phyloP scores from a whole-genome alignment of 306 rosid genomes.

The Lotus japonicus region DNA sequence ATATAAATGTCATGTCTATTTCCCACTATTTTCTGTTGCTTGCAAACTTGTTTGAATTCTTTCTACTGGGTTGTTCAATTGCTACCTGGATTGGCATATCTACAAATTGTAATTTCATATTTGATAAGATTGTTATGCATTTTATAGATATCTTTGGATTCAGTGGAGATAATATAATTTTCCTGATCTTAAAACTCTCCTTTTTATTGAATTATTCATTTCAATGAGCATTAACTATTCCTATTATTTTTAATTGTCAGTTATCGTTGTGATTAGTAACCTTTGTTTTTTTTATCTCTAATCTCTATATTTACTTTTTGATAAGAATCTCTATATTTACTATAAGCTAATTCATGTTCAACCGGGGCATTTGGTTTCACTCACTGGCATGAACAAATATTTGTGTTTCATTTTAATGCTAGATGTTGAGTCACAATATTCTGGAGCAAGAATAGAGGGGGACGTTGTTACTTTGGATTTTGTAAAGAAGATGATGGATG shows the following conservation, averaged over 20 bases:
- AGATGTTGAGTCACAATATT: constrained; percentile 91
- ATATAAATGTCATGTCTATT: not conserved
- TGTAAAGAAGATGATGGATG: constrained; percentile 94
- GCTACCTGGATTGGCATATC: constrained; percentile 8
- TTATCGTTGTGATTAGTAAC: not conserved
- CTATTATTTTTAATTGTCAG: not conserved
- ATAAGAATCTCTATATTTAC: not conserved
- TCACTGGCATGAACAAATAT: constrained; percentile 21
- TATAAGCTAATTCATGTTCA: not conserved
- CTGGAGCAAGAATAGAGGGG: constrained; percentile 95
- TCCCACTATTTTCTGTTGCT: constrained; percentile 3
- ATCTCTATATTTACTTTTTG: not conserved
- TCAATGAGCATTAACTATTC: not conserved
- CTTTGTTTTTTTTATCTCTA: not conserved
- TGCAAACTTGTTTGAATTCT: constrained; percentile 5
- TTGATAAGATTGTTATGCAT: not conserved
- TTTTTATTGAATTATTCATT: not conserved
- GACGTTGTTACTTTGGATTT: constrained; percentile 85
- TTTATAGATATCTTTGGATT: not conserved
- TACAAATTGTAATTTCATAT: not conserved
- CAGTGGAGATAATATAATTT: not conserved
- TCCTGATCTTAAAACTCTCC: not conserved
- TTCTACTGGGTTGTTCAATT: not conserved
- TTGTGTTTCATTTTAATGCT: constrained; percentile 32
- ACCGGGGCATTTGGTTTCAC: constrained; percentile 10